A percentile compares a stretch with the other conserved stretches of the same genome.
Conservation (phyloP, 2,329 filamentous ascomycete genomes). For the Cladosporium cucumerinum region DNA sequence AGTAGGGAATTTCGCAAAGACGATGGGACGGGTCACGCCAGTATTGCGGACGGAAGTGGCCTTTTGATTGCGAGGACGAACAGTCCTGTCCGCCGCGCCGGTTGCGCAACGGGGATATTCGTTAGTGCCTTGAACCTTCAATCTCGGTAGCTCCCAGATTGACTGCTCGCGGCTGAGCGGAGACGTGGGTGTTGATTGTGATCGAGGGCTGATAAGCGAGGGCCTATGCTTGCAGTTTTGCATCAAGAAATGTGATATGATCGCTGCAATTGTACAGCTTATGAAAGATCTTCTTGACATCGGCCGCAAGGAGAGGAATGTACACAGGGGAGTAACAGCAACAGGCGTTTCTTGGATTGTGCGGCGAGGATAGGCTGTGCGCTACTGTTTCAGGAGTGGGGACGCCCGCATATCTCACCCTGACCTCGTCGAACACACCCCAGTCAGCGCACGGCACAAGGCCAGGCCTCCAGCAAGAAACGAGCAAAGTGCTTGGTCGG, state of each 20-base stretch:
- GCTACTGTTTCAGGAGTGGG: conserved; percentile 9
- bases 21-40: neutral
- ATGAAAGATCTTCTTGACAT: neutral
- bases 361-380: neutral
- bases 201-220: neutral
- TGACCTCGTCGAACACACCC: conserved; percentile 1
- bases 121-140: conserved; percentile 15
- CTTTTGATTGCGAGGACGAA: conserved; percentile 14
- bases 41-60: conserved; percentile 1
- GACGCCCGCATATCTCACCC: conserved; percentile 7
- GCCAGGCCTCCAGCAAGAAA: neutral
- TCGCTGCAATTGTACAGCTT: too few relatives aligned
- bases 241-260: neutral
- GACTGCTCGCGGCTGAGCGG: neutral
- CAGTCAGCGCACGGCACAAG: conserved; percentile 1
- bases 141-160: conserved; percentile 10
- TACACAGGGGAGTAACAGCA: neutral
- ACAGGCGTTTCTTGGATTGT: neutral
- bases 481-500: neutral
- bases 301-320: neutral
- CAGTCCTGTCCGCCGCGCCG: neutral
- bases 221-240: neutral
- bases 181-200: neutral
- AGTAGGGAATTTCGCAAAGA: neutral
- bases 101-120: neutral